Conservation (phyloP, 2,329 filamentous ascomycete genomes). For the Metarhizium sp. region DNA sequence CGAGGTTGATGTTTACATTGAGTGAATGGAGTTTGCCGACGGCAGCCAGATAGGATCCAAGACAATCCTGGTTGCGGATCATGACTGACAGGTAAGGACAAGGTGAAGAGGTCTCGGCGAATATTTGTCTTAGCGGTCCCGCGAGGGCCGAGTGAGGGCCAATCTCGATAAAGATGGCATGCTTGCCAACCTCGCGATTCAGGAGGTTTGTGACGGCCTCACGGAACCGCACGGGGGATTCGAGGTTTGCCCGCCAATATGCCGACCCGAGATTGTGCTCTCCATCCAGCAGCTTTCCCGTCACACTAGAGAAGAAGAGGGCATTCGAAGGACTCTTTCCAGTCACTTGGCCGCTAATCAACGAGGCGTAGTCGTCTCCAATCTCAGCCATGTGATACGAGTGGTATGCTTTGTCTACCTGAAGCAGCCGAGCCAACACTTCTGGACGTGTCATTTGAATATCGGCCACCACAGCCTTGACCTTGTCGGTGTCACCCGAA, state of each 20-base stretch:
- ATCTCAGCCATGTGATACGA: constrained; percentile 10
- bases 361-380: background rate
- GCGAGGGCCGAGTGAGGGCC: constrained; percentile 18
- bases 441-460: constrained; percentile 15
- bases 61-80: constrained; percentile 7
- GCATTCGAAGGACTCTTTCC: background rate
- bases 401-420: constrained; percentile 23
- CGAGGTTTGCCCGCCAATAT: constrained; percentile 10
- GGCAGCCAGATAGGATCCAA: constrained; percentile 6
- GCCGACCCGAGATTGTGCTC: constrained; percentile 1
- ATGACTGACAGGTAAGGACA: constrained; percentile 12
- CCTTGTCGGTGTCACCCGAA: constrained; percentile 11
- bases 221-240: constrained; percentile 9
- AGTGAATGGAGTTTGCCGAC: constrained; percentile 10
- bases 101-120: constrained; percentile 2
- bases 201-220: constrained; percentile 8
- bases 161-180: constrained; percentile 14
- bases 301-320: constrained; percentile 1
- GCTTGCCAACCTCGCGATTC: background rate
- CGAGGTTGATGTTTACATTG: constrained; percentile 8
- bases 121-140: constrained; percentile 16
- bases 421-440: constrained; percentile 12
- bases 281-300: background rate
- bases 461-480: constrained; percentile 15
- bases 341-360: background rate